A percentile compares a stretch with the other conserved stretches of the same genome.
phyloP scores from a whole-genome alignment of 2,329 filamentous ascomycete species.

The Lecanicillium sp. region DNA sequence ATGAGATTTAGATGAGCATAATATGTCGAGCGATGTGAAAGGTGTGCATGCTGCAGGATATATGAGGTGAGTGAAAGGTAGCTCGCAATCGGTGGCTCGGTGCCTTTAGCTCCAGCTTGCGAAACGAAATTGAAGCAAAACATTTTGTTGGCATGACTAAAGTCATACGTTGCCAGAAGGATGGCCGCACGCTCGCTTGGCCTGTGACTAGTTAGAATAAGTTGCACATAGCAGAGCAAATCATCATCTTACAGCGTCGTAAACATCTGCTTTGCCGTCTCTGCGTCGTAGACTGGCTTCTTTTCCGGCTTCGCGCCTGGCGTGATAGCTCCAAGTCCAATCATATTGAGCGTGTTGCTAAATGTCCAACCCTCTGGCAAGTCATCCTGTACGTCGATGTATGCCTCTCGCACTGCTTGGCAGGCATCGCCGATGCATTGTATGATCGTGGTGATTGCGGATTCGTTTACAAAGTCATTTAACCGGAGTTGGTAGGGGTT shows the following conservation, averaged over 20 bases:
- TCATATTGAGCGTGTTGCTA: constrained; percentile 70
- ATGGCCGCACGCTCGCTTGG: constrained; percentile 74
- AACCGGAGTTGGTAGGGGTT: constrained; percentile 91
- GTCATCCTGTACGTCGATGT: constrained; percentile 83
- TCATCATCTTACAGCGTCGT: constrained; percentile 56
- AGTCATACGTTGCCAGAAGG: constrained; percentile 84
- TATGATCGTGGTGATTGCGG: constrained; percentile 75
- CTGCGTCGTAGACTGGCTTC: constrained; percentile 55
- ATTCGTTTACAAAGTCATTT: constrained; percentile 92
- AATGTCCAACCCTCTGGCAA: constrained; percentile 84
- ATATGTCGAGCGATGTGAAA: constrained; percentile 66
- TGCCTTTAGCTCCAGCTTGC: constrained; percentile 51
- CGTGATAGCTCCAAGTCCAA: constrained; percentile 72
- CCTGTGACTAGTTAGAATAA: constrained; percentile 34
- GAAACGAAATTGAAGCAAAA: constrained; percentile 82
- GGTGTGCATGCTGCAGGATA: constrained; percentile 84
- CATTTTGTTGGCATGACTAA: constrained; percentile 87
- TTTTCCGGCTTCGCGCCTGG: constrained; percentile 58
- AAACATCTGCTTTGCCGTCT: constrained; percentile 78
- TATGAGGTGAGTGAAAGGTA: constrained; percentile 90
- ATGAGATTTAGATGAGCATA: constrained; percentile 84
- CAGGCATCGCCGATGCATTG: constrained; percentile 68
- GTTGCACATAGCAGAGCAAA: not conserved
- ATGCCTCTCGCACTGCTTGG: constrained; percentile 59
- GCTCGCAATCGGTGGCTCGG: constrained; percentile 68